Evolutionary conservation across 257 asterid species (phyloP), one percentile per base, ranked within the genome.

Genomic region (Forsythia suspensa): DNA sequence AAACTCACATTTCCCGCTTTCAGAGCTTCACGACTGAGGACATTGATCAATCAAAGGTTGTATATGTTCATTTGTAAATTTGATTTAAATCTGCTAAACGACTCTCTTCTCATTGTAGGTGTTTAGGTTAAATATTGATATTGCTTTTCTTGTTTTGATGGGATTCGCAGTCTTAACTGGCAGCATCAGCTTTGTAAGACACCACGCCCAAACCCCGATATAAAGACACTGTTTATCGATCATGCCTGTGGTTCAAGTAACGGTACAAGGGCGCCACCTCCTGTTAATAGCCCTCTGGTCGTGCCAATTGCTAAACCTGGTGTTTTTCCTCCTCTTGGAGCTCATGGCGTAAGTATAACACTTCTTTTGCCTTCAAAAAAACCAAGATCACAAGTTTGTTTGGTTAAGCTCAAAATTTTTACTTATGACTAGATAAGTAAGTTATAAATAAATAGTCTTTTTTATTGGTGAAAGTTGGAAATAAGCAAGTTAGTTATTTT

Each of bases 141-240:
- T 75, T 84, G 46, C 71, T 37, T 63, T 48, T 80, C 81, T 41
- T 42, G 55, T 39, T 83, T 70, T 75, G 59, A 71, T 79, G 79
- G 76, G 71, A 20, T 75, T 86, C 87, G 78, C 92, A 94, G 98
- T 84, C 93, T 94, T 63, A 94, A 94, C 84, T 94, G 98, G 98
- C 98, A 94, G 85, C 98, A 94, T 81, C 98, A 94, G 80, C 97
- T 94, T 73, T 94, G 98, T 88, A 94, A 94, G 94, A 94, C 91
- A 76, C 98, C 98, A 34, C 96, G 96, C 16, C 91, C 97, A 68
- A 94, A 92, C 77, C 98, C 98, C 74, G 98, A 94, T 84, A 94
- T 94, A 79, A 92, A 94, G 86, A 94, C 98, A 72, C 92, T 92
- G 67, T 92, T 94, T 84, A 86, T 88, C 11, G 98, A 94, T 84